Base-by-base conservation (phyloP, 495 filamentous ascomycete genomes). In the Penicillium bialowiezense region DNA sequence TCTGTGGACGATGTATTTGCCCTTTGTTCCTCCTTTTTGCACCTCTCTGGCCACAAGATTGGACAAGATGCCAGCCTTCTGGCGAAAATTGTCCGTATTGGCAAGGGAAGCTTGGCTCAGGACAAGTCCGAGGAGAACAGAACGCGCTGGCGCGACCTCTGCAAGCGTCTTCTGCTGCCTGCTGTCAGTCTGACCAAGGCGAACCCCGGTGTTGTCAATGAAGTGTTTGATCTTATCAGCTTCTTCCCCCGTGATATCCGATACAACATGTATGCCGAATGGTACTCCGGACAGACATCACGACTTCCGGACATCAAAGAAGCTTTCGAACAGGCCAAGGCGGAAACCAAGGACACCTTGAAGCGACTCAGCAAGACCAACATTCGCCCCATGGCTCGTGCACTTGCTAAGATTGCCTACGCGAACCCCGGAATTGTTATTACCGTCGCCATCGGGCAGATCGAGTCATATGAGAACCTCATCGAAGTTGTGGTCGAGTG, bases 401-500 rank as follows among this genome's bases (percentile, higher is more conserved):
- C 80, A 14, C 74, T 99, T 33, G 90, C 92, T 2, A 96, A 96
- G 69, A 85, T 90, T 8, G 88, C 91, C 7, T 87, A 86, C 51
- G 82, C 88, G 6, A 90, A 85, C 12, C 95, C 95, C 3, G 91
- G 90, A n/a, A 77, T 93, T 36, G 90, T 99, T 20, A 95, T 96
- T 71, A 83, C 82, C 55, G 83, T 91, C 34, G 88, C 90, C 9
- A 79, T 97, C 45, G 79, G 76, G 26, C 90, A 96, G 59, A 90
- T 96, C 37, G 90, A 97, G 67, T 80, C 84, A 0, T 97, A 97
- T 64, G 87, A 86, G 59, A 97, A 97, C 60, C 78, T 97, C 28
- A 91, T 92, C 48, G 89, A 96, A 48, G 86, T 87, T 7, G 87
- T 99, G 41, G 90, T 97, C 23, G 89, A 96, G 62, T 96, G 90